These are phyloP conservation scores for Zizania latifolia DNA, from an alignment of 176 grass and related monocot genomes.

Conservation along the genomic window DNA sequence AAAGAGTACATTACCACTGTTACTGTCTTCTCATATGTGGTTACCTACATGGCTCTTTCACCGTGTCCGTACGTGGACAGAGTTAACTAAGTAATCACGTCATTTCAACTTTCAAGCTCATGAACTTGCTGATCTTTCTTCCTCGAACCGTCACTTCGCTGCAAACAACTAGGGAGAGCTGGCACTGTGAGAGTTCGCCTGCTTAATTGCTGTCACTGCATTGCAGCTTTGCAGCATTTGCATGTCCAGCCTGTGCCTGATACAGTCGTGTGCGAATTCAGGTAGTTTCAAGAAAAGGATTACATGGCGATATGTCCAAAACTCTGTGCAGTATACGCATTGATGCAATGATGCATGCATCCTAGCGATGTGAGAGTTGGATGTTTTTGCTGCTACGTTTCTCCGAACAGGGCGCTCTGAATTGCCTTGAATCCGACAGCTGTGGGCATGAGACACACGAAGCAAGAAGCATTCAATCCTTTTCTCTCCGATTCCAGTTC, in stretches of 20 bases:
- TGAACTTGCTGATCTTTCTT: neutral
- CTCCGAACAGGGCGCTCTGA: slow-evolving; percentile 11
- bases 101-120: neutral
- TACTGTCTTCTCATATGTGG: neutral
- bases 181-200: neutral
- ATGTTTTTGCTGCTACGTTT: neutral
- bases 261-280: too few species aligned
- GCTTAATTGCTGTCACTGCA: neutral
- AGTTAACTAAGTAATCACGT: neutral
- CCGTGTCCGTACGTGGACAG: neutral
- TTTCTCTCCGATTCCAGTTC: slow-evolving; percentile 27
- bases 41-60: neutral
- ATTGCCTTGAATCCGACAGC: slow-evolving; percentile 24
- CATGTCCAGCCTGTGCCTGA: slow-evolving; percentile 37
- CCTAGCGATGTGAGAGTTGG: neutral
- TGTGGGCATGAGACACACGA: neutral
- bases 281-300: too few species aligned
- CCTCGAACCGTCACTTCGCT: neutral
- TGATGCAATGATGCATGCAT: neutral
- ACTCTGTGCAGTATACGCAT: neutral
- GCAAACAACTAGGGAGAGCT: neutral
- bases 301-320: neutral
- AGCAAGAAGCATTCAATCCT: slow-evolving; percentile 16
- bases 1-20: neutral
- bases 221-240: slow-evolving; percentile 5